phyloP scores from a whole-genome alignment of 352 stramenopile species.

The Phytophthora tentaculata region DNA sequence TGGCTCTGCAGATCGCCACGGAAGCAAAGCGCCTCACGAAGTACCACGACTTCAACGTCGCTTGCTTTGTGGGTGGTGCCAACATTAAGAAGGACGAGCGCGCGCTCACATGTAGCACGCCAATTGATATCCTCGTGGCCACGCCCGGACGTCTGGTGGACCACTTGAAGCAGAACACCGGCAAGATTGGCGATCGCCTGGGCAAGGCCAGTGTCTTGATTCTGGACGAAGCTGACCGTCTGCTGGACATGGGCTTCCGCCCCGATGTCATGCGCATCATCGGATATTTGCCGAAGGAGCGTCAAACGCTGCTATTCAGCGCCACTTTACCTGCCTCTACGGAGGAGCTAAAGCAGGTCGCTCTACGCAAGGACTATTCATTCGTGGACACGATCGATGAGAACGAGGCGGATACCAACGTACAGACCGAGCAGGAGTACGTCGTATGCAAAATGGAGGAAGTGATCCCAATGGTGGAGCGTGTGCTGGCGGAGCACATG shows the following conservation, averaged over 20 bases:
- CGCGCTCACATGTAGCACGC: conserved; percentile 37
- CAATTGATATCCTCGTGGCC: conserved; percentile 94
- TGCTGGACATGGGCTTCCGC: conserved; percentile 97
- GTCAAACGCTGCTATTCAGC: conserved; percentile 97
- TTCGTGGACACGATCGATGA: conserved; percentile 95
- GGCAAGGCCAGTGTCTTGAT: conserved; percentile 68
- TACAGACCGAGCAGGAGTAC: conserved; percentile 88
- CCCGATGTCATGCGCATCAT: conserved; percentile 93
- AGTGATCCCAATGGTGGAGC: conserved; percentile 75
- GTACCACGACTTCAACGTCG: conserved; percentile 79
- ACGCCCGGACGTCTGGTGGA: conserved; percentile 96
- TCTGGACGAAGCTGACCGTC: conserved; percentile 96
- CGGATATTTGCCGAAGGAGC: conserved; percentile 51
- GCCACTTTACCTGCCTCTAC: conserved; percentile 93
- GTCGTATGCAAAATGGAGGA: conserved; percentile 75
- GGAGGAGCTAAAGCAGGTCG: conserved; percentile 87
- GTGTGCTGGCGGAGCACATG: conserved; percentile 78
- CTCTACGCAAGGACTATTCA: conserved; percentile 85
- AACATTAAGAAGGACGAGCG: conserved; percentile 81
- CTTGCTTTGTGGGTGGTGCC: conserved; percentile 89
- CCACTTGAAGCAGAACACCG: conserved; percentile 94
- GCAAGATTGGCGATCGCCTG: conserved; percentile 70
- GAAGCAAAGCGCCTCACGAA: conserved; percentile 89
- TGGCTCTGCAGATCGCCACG: conserved; percentile 94
- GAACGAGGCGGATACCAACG: conserved; percentile 90